Conservation (phyloP, 306 rosid genomes). For the Pterocarpus macrocarpus region DNA sequence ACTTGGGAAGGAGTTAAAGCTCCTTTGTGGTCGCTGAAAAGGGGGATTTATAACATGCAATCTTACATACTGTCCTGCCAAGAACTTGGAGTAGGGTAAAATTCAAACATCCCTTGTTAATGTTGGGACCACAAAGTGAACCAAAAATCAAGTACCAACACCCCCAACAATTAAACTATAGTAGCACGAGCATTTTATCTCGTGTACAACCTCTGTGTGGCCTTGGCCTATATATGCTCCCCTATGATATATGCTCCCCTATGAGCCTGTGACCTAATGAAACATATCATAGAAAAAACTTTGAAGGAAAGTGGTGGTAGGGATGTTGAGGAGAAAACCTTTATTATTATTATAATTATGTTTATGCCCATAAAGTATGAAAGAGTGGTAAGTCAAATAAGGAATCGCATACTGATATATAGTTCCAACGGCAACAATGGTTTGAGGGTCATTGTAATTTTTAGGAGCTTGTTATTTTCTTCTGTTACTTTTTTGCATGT, state of each 20-base stretch:
- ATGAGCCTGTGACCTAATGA: constrained; percentile 1
- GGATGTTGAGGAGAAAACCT: constrained; percentile 22
- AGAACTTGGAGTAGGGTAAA: constrained; percentile 45
- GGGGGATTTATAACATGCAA: constrained; percentile 35
- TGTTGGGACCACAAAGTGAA: neutral
- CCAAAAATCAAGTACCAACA: neutral
- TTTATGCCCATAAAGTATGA: constrained; percentile 19
- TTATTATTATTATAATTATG: neutral
- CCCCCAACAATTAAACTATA: constrained; percentile 31
- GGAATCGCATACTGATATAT: neutral
- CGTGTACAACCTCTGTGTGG: constrained; percentile 21
- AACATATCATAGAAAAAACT: neutral
- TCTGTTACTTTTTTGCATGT: constrained; percentile 32
- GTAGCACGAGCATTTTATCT: constrained; percentile 32
- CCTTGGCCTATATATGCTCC: neutral
- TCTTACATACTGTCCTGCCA: constrained; percentile 40
- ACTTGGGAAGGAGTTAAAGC: constrained; percentile 60
- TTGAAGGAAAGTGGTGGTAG: constrained; percentile 9
- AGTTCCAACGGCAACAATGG: constrained; percentile 32
- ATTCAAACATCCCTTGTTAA: constrained; percentile 31
- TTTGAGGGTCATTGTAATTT: constrained; percentile 29
- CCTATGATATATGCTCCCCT: neutral
- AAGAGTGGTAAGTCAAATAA: constrained; percentile 27
- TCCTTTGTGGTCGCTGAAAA: constrained; percentile 57
- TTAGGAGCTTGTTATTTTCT: constrained; percentile 1